Percentiles rank a stretch among this genome's conserved stretches.
Evolutionary conservation across 495 filamentous ascomycete genomes (phyloP).

Genomic region (Arthonia radiata): DNA sequence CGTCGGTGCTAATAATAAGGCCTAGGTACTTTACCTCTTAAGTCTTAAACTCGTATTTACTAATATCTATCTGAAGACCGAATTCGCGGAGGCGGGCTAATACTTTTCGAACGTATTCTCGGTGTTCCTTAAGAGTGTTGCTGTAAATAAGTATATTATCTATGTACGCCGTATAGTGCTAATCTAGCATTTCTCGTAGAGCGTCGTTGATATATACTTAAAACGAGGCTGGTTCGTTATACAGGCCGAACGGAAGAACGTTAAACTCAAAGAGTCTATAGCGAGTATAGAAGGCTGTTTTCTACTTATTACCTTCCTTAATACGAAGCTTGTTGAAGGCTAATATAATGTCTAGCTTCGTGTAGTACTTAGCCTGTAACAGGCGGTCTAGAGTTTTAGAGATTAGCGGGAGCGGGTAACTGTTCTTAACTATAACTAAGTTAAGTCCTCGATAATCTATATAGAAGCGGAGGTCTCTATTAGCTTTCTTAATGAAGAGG

Average conservation of each 20-base stretch:
- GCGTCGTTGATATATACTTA: slow-evolving; percentile 13
- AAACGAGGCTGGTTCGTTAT: slow-evolving; percentile 9
- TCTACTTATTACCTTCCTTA: slow-evolving; percentile 9
- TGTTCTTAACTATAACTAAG: slow-evolving; percentile 5
- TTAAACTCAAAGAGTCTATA: slow-evolving; percentile 10
- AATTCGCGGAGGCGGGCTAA: slow-evolving; percentile 5
- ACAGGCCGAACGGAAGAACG: slow-evolving; percentile 10
- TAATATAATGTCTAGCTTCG: slow-evolving; percentile 12
- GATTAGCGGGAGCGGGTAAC: slow-evolving; percentile 9
- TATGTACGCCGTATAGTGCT: slow-evolving; percentile 11
- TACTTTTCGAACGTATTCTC: slow-evolving; percentile 7
- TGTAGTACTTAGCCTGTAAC: slow-evolving; percentile 7
- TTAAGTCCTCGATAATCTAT: slow-evolving; percentile 10
- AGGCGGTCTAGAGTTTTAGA: slow-evolving; percentile 6
- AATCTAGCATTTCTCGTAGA: slow-evolving; percentile 8
- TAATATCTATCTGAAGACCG: slow-evolving; percentile 9
- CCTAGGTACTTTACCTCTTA: slow-evolving; percentile 8
- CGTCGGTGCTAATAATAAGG: slow-evolving; percentile 8
- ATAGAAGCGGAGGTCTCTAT: slow-evolving; percentile 1
- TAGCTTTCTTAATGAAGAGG: slow-evolving; percentile 2
- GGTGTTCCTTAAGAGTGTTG: slow-evolving; percentile 7
- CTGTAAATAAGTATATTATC: slow-evolving; percentile 16
- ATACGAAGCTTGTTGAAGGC: slow-evolving; percentile 18
- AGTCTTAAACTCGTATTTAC: slow-evolving; percentile 13
- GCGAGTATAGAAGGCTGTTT: slow-evolving; percentile 14